Evolutionary conservation across 1,139 yeast genomes (phyloP).

Genomic region (Pichia cactophila): DNA sequence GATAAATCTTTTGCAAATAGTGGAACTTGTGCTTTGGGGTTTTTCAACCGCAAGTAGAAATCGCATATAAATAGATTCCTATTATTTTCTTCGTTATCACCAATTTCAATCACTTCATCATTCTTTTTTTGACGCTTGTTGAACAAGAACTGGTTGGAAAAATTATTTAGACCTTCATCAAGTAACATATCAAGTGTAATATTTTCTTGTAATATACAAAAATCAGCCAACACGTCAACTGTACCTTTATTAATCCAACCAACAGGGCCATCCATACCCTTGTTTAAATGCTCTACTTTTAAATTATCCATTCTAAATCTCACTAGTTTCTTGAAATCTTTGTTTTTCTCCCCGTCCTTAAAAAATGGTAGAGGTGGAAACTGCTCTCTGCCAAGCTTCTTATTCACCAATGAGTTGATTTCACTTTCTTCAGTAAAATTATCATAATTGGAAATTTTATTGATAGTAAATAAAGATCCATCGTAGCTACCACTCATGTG

Average conservation of each 20-base stretch:
- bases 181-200: conserved; percentile 20
- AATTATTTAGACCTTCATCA: conserved; percentile 9
- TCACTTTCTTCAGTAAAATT: conserved; percentile 31
- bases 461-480: conserved; percentile 85
- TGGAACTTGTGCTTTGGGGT: conserved; percentile 85
- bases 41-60: conserved; percentile 66
- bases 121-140: conserved; percentile 21
- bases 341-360: conserved; percentile 4
- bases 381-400: conserved; percentile 15
- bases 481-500: conserved; percentile 89
- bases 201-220: conserved; percentile 64
- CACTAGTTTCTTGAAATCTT: conserved; percentile 58
- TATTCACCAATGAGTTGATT: conserved; percentile 21
- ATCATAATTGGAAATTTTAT: conserved; percentile 58
- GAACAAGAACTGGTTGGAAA: conserved; percentile 9
- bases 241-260: conserved; percentile 93
- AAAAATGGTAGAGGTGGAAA: conserved; percentile 11
- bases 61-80: conserved; percentile 54
- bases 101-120: conserved; percentile 1
- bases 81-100: conserved; percentile 18
- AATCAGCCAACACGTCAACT: conserved; percentile 89
- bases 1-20: conserved; percentile 76
- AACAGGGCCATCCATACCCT: conserved; percentile 88
- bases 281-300: conserved; percentile 79
- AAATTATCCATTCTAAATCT: conserved; percentile 78